Base-by-base conservation (phyloP, 805 yeast species). In the Sugiyamaella floridensis region DNA sequence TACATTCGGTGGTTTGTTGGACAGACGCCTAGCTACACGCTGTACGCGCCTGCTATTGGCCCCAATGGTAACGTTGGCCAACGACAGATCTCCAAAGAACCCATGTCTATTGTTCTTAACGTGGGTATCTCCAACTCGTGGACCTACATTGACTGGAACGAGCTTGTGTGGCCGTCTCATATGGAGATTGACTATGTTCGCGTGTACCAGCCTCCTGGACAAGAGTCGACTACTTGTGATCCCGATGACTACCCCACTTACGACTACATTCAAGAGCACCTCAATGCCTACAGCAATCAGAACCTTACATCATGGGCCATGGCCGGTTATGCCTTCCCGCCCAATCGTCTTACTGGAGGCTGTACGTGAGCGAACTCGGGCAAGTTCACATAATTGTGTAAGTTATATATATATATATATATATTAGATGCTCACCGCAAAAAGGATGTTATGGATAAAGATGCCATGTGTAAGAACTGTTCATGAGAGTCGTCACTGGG, bases 81-180 rank as follows among this genome's bases (percentile, higher is more conserved):
- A 85, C 81, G 98, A 69, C 70, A 79, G 58, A 78, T 92, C 28
- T 76, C 93, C 19, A 84, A 85, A 66, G 99, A 92, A 66, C 98
- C 98, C 58, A 89, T 92, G 97, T 78, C 95, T 1, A 77, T 92
- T 55, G 71, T 92, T 58, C 64, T 92, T 75, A 92, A 92, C 68
- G 71, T 92, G 71, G 99, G 96, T 75, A 72, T 92, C 50, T 90
- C 97, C 14, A 85, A 83, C 63, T 85, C 82, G 55, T 92, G 98
- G 98, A 87, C 93, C 7, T 88, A 86, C 68, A 92, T 92, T 56
- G 92, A 89, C 71, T 92, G 97, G 97, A 80, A 82, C 44, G 66
- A 66, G 18, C 73, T 89, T 54, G 70, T 71, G 45, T 92, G 92
- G 79, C 99, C 99, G 1, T 79, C 78, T 12, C 76, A 79, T 1